Evolutionary conservation across 2,329 filamentous ascomycete species (phyloP), one percentile per base, ranked within the genome.

Genomic region (Helicocarpus griseus): DNA sequence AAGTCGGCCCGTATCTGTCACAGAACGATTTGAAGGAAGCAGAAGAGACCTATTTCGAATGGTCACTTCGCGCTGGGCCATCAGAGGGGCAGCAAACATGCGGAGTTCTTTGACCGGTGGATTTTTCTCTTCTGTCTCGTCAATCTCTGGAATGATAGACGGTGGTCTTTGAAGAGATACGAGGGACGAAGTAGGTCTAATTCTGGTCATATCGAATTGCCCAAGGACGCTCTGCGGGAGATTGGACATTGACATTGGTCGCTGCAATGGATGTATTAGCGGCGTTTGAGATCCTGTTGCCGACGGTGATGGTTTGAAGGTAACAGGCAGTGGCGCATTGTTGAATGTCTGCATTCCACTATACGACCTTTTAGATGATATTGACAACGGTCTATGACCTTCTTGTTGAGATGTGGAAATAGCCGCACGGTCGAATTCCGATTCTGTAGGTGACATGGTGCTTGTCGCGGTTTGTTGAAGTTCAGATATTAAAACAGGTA

Each of bases 401-500:
- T 33, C 43, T 36, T 24, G 4, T 11, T 47, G 29, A 38, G 45
- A 36, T 22, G 5, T 47, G 7, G 4, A 21, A 28, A 7, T 4
- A 14, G 21, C 14, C 13, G 33, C 19, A 31, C 40, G 6, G 11
- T 31, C 13, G 22, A 9, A 29, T 13, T 31, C 24, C 2, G 19
- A 19, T 11, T 31, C 22, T 19, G 14, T 8, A 28, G 5, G 36
- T 4, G 7, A 8, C 35, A 39, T 22, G 14, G 13, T 9, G 17
- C 35, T 29, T 2, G 22, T 6, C 1, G 81, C 75, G 14, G 83
- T 85, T 65, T 85, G 81, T 57, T 84, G 77, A 29, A 89, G 73
- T 55, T 82, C 81, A 9, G 78, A 71, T 1, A 88, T 65, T 52
- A 85, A 73, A 17, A 89, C 75, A 1, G 85, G 85, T 2, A 74